phyloP scores from a whole-genome alignment of 108 stramenopile genomes.

The Asterionellopsis glacialis region DNA sequence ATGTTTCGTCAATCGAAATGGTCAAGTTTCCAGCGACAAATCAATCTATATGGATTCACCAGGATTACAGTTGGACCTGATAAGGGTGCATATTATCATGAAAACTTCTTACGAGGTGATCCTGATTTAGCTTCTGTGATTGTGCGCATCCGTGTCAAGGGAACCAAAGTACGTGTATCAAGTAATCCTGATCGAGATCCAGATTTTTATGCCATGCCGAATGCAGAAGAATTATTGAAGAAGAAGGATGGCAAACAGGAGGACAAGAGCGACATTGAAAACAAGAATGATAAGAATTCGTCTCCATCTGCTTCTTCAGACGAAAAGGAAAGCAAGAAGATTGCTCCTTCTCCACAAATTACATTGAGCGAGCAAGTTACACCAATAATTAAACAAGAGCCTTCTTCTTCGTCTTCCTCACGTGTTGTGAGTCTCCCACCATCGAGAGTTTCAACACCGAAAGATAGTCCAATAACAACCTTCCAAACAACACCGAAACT shows the following conservation, averaged over 20 bases:
- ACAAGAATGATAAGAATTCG: not conserved
- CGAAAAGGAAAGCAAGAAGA: no score
- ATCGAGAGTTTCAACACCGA: no score
- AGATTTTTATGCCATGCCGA: not conserved
- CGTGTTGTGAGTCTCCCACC: no score
- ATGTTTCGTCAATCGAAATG: constrained; percentile 79
- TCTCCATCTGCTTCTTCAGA: not conserved
- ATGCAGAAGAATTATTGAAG: not conserved
- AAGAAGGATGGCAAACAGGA: no score
- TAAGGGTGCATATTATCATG: constrained; percentile 27
- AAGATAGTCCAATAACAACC: no score
- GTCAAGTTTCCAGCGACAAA: constrained; percentile 82
- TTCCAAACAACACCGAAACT: no score
- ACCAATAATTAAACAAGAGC: no score
- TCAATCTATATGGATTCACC: constrained; percentile 69
- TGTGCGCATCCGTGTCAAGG: constrained; percentile 48
- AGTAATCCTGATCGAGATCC: constrained; percentile 1
- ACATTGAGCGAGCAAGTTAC: no score
- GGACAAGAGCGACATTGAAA: no score
- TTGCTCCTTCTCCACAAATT: no score
- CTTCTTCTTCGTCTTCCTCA: no score
- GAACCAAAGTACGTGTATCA: constrained; percentile 45
- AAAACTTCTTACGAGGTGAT: constrained; percentile 4
- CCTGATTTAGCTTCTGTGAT: constrained; percentile 26
- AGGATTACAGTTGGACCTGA: constrained; percentile 55